These are phyloP conservation scores for Cryphonectria japonica DNA, from an alignment of 2,329 filamentous ascomycete species.

Conservation along the genomic window DNA sequence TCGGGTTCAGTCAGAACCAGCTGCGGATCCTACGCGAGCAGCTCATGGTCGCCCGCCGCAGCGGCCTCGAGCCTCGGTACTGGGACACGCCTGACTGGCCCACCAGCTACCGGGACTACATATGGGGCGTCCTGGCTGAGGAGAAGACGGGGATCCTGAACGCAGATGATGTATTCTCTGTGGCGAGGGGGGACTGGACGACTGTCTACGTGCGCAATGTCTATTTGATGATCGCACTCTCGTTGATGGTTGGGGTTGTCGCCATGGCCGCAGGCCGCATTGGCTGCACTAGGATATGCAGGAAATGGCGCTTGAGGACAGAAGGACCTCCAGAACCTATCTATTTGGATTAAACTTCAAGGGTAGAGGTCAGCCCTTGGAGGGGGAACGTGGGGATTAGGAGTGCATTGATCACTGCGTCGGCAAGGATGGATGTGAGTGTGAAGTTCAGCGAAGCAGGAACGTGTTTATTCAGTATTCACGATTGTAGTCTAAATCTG, in stretches of 20 bases:
- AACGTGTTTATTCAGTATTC: background rate
- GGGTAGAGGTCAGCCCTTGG: background rate
- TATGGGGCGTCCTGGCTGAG: background rate
- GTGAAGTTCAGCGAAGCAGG: background rate
- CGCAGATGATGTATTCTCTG: background rate
- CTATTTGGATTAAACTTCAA: background rate
- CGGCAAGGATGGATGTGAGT: background rate
- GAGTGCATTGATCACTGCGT: background rate
- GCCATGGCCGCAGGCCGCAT: background rate
- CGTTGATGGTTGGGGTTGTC: background rate
- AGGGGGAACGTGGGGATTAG: background rate
- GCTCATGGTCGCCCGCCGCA: background rate
- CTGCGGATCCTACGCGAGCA: background rate
- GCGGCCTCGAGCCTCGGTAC: slow-evolving; percentile 1
- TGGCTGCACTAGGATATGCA: background rate
- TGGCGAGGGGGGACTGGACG: background rate
- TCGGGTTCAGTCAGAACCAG: background rate
- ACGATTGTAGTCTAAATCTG: background rate
- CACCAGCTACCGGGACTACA: background rate
- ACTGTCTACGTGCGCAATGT: background rate
- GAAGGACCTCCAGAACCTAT: background rate
- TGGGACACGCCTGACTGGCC: slow-evolving; percentile 2
- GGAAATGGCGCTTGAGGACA: background rate
- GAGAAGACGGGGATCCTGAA: background rate
- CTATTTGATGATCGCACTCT: background rate